These are phyloP conservation scores for Biancaea sappan DNA, from an alignment of 306 rosid species.

Conservation along the genomic window DNA sequence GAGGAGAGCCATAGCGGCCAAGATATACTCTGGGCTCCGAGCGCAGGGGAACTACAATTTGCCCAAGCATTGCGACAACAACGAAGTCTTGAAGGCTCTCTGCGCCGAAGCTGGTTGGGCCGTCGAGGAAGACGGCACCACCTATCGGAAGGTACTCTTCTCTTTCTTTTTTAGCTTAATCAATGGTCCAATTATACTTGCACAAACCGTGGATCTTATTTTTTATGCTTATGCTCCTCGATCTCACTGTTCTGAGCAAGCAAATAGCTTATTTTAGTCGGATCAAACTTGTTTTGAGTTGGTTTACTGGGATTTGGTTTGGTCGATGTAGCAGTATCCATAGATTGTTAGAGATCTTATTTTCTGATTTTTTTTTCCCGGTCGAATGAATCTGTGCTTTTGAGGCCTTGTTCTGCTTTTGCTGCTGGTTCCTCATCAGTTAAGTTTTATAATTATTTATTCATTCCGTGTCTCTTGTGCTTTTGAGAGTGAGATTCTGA, in stretches of 20 bases:
- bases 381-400: slow-evolving; percentile 27
- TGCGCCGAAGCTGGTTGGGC: slow-evolving; percentile 90
- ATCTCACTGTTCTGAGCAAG: slow-evolving; percentile 13
- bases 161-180: slow-evolving; percentile 1
- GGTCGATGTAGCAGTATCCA: not conserved
- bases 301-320: not conserved
- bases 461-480: not conserved
- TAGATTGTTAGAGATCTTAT: slow-evolving; percentile 1
- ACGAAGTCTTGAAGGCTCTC: slow-evolving; percentile 85
- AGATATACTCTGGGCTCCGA: slow-evolving; percentile 79
- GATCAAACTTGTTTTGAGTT: slow-evolving; percentile 30
- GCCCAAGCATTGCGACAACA: slow-evolving; percentile 87
- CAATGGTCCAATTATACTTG: not conserved
- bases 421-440: not conserved
- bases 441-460: not conserved
- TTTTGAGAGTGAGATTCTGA: not conserved
- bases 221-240: not conserved
- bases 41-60: slow-evolving; percentile 80
- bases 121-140: slow-evolving; percentile 89
- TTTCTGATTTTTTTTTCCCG: not conserved
- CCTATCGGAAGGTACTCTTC: slow-evolving; percentile 70
- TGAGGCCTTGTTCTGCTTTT: not conserved
- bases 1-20: slow-evolving; percentile 78
- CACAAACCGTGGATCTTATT: slow-evolving; percentile 13
- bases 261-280: slow-evolving; percentile 21